Evolutionary conservation across 768 basidiomycete genomes (phyloP).

Genomic region (Lactifluus piperatus): DNA sequence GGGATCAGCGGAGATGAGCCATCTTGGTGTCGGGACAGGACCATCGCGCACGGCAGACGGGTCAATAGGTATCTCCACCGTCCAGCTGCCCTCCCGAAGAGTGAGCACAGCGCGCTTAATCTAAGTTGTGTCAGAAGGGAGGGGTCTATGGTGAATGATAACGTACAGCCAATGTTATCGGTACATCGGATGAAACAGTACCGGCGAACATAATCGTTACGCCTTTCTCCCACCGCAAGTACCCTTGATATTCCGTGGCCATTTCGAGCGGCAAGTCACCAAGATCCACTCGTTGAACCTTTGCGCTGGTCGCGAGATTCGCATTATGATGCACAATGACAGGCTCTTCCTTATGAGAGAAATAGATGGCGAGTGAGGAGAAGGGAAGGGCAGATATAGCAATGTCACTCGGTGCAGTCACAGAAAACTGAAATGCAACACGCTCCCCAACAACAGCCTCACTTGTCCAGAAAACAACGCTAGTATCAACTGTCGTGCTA

Average conservation of each 20-base stretch:
- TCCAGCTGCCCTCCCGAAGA: constrained; percentile 57
- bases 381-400: constrained; percentile 54
- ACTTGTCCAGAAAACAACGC: constrained; percentile 61
- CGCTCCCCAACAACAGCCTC: constrained; percentile 51
- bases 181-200: constrained; percentile 40
- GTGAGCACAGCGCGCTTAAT: constrained; percentile 42
- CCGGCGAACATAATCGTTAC: constrained; percentile 53
- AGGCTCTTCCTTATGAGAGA: constrained; percentile 42
- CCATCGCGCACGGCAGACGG: constrained; percentile 33
- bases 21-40: constrained; percentile 29
- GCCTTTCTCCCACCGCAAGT: constrained; percentile 53
- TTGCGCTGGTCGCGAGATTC: constrained; percentile 2
- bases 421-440: constrained; percentile 65
- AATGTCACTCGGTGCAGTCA: constrained; percentile 44
- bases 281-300: constrained; percentile 40
- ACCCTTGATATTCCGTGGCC: constrained; percentile 27
- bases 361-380: constrained; percentile 47
- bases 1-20: constrained; percentile 52
- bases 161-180: constrained; percentile 48
- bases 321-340: constrained; percentile 41
- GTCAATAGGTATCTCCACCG: constrained; percentile 50
- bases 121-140: constrained; percentile 15
- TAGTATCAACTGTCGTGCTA: constrained; percentile 45
- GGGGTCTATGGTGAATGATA: neutral
- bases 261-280: constrained; percentile 29